These are phyloP conservation scores for Populus pruinosa DNA, from an alignment of 345 rosid genomes.

Conservation along the genomic window DNA sequence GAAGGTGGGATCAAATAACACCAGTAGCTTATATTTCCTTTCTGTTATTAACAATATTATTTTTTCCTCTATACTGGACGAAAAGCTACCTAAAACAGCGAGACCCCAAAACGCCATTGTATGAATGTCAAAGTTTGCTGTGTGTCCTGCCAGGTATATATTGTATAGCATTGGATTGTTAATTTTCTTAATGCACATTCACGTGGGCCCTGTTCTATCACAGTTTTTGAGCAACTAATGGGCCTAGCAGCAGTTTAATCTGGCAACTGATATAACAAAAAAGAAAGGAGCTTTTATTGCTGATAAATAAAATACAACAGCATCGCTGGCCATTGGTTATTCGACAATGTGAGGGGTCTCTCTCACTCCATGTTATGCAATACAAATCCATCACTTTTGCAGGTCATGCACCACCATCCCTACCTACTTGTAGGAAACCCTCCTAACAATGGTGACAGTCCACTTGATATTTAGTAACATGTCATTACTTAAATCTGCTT, in stretches of 20 bases:
- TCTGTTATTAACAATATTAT: too few species aligned
- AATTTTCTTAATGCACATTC: neutral
- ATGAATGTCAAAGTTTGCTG: too few species aligned
- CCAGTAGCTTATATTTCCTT: too few species aligned
- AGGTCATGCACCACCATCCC: neutral
- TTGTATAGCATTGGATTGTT: neutral
- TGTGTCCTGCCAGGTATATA: too few species aligned
- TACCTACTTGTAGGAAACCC: neutral
- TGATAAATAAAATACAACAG: neutral
- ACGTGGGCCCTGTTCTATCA: neutral
- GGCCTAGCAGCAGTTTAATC: neutral
- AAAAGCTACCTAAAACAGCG: too few species aligned
- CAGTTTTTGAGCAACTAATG: neutral
- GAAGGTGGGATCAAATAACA: too few species aligned
- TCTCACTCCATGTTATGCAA: neutral
- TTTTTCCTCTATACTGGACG: too few species aligned
- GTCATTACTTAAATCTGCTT: conserved; percentile 8
- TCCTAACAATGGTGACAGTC: neutral
- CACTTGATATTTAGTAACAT: neutral
- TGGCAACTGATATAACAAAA: neutral
- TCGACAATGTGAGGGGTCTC: neutral
- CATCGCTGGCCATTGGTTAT: neutral
- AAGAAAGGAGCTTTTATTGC: neutral
- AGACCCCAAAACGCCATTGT: too few species aligned
- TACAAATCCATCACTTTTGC: neutral